Evolutionary conservation across 148 eudicot species (phyloP).

Genomic region (Dysphania ambrosioides): DNA sequence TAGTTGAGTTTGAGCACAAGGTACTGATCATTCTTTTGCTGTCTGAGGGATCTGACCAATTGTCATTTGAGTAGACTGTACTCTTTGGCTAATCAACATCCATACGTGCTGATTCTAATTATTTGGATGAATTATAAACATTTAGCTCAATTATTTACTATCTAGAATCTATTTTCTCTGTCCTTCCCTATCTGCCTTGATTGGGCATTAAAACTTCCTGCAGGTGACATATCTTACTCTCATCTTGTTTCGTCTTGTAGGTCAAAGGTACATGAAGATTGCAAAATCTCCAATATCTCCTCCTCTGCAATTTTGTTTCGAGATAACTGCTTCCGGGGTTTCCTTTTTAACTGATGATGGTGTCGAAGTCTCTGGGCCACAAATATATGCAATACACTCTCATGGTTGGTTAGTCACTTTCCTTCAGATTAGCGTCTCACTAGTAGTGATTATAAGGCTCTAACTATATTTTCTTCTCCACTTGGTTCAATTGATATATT

Average conservation of each 20-base stretch:
- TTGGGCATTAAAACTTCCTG: neutral
- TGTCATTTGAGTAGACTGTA: too few species aligned
- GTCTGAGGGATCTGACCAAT: too few species aligned
- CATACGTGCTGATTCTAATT: too few species aligned
- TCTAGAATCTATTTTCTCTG: too few species aligned
- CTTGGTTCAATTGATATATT: too few species aligned
- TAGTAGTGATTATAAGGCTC: neutral
- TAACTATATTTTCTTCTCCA: too few species aligned
- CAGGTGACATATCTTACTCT: neutral
- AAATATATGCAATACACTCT: constrained; percentile 56
- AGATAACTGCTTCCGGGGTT: constrained; percentile 65
- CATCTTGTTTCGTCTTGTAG: constrained; percentile 28
- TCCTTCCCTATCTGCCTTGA: neutral
- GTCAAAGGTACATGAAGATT: constrained; percentile 73
- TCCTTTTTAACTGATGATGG: constrained; percentile 58
- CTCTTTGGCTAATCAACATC: too few species aligned
- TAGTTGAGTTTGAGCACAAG: too few species aligned
- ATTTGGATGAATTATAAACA: too few species aligned
- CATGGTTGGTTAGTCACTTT: constrained; percentile 40
- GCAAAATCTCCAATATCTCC: constrained; percentile 94
- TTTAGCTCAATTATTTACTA: too few species aligned
- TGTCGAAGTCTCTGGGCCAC: constrained; percentile 58
- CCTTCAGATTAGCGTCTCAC: neutral
- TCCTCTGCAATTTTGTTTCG: constrained; percentile 58
- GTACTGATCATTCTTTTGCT: too few species aligned